Conservation (phyloP, 2,329 filamentous ascomycete genomes). For the Didymosphaeria variabile region DNA sequence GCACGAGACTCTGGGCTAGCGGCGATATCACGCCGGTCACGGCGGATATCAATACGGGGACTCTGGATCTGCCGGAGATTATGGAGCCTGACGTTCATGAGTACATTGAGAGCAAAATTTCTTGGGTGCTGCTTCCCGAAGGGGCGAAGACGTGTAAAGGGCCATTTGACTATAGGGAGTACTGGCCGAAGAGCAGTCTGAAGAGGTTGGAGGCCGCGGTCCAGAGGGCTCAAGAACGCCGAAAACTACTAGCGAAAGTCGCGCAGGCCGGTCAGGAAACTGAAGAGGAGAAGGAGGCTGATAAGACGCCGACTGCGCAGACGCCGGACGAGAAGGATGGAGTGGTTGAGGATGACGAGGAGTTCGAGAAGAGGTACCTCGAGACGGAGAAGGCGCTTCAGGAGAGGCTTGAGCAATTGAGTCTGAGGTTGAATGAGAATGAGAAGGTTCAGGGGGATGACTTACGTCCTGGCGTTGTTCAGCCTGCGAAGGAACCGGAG, state of each 20-base stretch:
- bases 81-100: conserved; percentile 44
- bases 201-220: conserved; percentile 31
- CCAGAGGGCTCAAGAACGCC: conserved; percentile 16
- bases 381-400: conserved; percentile 40
- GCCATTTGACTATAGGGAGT: conserved; percentile 19
- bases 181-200: conserved; percentile 43
- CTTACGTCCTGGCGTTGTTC: not conserved
- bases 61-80: conserved; percentile 36
- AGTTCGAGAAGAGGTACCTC: conserved; percentile 37
- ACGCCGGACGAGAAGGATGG: conserved; percentile 23
- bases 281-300: conserved; percentile 21
- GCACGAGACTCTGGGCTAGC: conserved; percentile 32
- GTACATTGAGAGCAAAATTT: conserved; percentile 40
- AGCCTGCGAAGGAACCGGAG: not conserved
- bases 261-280: conserved; percentile 15
- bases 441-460: conserved; percentile 15
- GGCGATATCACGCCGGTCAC: conserved; percentile 19
- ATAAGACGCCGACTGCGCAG: conserved; percentile 43
- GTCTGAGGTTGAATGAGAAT: conserved; percentile 34
- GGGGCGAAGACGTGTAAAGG: conserved; percentile 28
- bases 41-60: conserved; percentile 33
- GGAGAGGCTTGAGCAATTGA: conserved; percentile 41
- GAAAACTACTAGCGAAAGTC: conserved; percentile 9
- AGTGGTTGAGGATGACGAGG: conserved; percentile 35
- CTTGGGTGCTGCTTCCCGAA: conserved; percentile 38